Percentiles rank a stretch among this genome's conserved stretches.
Conservation (phyloP, 805 yeast species). For the Saturnispora ahearnii region DNA sequence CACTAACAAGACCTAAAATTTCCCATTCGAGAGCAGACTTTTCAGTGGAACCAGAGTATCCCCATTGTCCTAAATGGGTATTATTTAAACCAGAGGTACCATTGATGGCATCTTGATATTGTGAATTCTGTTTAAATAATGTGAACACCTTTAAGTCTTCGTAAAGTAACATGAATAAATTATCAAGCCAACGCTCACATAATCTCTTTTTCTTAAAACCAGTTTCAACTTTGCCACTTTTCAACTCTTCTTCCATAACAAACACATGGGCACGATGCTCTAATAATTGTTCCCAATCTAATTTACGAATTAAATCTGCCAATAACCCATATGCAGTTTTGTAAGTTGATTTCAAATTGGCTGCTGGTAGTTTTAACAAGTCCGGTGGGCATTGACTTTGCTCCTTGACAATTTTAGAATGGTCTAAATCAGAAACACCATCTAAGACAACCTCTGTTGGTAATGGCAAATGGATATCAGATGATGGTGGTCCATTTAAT, state of each 20-base stretch:
- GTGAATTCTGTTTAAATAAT: constrained; percentile 43
- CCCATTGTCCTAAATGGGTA: constrained; percentile 9
- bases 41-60: constrained; percentile 35
- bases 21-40: constrained; percentile 59
- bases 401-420: constrained; percentile 56
- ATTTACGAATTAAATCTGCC: constrained; percentile 53
- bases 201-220: constrained; percentile 50
- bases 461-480: constrained; percentile 61
- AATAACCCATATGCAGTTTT: constrained; percentile 50
- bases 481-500: constrained; percentile 37
- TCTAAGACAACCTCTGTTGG: constrained; percentile 67
- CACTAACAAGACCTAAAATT: constrained; percentile 76
- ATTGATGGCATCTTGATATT: constrained; percentile 2
- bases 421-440: constrained; percentile 59
- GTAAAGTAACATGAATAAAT: constrained; percentile 56
- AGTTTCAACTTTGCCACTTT: constrained; percentile 14
- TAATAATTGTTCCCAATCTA: constrained; percentile 67
- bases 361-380: constrained; percentile 56
- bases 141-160: constrained; percentile 78
- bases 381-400: constrained; percentile 48
- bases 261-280: constrained; percentile 53
- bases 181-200: constrained; percentile 70
- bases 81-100: background rate
- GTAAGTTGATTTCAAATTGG: constrained; percentile 52
- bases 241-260: constrained; percentile 60